These are phyloP conservation scores for Podosphaera fusca DNA, from an alignment of 2,329 filamentous ascomycete species.

Conservation along the genomic window DNA sequence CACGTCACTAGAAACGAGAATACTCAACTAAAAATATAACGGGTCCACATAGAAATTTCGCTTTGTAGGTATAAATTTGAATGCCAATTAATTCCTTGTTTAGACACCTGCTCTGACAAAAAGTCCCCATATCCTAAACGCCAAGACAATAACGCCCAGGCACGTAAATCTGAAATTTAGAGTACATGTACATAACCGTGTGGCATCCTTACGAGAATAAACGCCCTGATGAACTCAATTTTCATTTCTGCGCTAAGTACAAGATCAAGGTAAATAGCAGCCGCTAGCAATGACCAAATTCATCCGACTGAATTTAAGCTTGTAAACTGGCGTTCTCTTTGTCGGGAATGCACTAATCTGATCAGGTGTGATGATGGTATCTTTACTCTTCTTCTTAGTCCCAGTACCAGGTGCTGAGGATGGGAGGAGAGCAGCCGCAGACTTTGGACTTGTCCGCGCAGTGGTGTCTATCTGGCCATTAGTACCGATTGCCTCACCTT, in stretches of 20 bases:
- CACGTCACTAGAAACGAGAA: too few species aligned
- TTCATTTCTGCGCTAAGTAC: too few species aligned
- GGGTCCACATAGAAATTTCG: too few species aligned
- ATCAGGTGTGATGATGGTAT: conserved; percentile 72
- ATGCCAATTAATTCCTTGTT: background rate
- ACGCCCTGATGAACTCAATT: too few species aligned
- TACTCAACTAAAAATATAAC: too few species aligned
- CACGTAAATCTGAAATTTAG: background rate
- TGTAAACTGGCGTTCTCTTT: conserved; percentile 87
- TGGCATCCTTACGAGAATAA: background rate
- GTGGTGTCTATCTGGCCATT: conserved; percentile 26
- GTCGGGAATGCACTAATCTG: conserved; percentile 89
- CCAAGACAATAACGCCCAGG: background rate
- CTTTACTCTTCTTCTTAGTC: conserved; percentile 61
- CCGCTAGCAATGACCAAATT: conserved; percentile 79
- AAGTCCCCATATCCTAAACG: background rate
- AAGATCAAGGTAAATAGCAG: conserved; percentile 22
- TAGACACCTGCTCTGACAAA: background rate
- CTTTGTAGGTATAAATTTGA: background rate
- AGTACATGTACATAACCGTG: background rate
- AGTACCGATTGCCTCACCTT: conserved; percentile 17
- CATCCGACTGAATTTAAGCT: conserved; percentile 84
- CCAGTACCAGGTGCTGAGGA: conserved; percentile 13
- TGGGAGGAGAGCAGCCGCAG: background rate
- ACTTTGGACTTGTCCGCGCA: conserved; percentile 19